A percentile compares a stretch with the other conserved stretches of the same genome.
Conservation (phyloP, 805 yeast species). For the Isabelozyma rhagii region DNA sequence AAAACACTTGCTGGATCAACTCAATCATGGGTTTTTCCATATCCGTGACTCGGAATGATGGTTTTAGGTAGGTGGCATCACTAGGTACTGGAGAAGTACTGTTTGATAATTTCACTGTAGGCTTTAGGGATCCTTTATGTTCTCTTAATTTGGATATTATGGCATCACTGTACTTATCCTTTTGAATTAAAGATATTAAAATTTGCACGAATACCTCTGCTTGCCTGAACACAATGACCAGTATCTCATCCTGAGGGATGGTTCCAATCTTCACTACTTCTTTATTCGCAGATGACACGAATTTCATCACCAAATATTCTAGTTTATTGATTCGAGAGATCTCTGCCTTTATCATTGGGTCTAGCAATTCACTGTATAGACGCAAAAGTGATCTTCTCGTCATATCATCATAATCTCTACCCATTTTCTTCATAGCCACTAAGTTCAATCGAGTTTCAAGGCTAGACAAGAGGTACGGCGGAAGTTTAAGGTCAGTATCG, state of each 20-base stretch:
- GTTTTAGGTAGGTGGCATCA: constrained; percentile 29
- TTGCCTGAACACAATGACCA: constrained; percentile 32
- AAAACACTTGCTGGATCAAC: constrained; percentile 49
- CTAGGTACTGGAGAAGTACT: constrained; percentile 1
- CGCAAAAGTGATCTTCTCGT: constrained; percentile 59
- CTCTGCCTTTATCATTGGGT: constrained; percentile 40
- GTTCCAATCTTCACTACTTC: constrained; percentile 45
- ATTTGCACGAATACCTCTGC: constrained; percentile 35
- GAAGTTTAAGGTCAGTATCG: constrained; percentile 30
- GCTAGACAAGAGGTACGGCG: constrained; percentile 33
- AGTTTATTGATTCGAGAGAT: constrained; percentile 28
- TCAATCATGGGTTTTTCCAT: constrained; percentile 45
- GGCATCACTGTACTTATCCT: constrained; percentile 35
- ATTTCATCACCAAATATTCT: constrained; percentile 50
- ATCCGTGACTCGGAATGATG: constrained; percentile 53
- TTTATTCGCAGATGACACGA: constrained; percentile 51
- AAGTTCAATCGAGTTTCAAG: constrained; percentile 41
- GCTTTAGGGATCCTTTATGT: constrained; percentile 35
- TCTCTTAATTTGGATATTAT: constrained; percentile 43
- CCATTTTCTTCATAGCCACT: constrained; percentile 45
- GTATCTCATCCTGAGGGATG: constrained; percentile 24
- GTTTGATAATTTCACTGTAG: constrained; percentile 8
- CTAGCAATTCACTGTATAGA: constrained; percentile 58
- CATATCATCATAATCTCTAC: constrained; percentile 38
- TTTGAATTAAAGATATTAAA: constrained; percentile 32